A percentile compares a stretch with the other conserved stretches of the same genome.
phyloP scores from a whole-genome alignment of 352 stramenopile species.

The Pilasporangium apinafurcum region DNA sequence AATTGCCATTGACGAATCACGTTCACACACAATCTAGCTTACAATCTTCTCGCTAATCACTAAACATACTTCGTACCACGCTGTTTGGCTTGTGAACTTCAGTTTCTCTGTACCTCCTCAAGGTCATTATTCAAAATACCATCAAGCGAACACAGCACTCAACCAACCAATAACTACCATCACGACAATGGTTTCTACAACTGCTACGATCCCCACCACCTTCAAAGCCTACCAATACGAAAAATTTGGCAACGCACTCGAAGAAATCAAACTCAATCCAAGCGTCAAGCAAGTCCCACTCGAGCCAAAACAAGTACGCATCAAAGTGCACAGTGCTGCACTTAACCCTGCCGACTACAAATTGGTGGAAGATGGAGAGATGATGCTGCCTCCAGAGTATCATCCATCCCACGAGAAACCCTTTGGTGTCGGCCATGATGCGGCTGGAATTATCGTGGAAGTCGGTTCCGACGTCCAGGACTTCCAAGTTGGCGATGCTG shows the following conservation, averaged over 20 bases:
- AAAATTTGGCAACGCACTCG: background rate
- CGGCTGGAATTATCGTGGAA: background rate
- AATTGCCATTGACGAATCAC: too few relatives aligned
- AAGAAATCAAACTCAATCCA: background rate
- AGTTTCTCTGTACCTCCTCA: too few relatives aligned
- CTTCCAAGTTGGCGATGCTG: background rate
- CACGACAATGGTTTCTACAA: too few relatives aligned
- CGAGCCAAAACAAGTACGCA: slow-evolving; percentile 19
- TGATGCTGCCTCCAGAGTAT: slow-evolving; percentile 14
- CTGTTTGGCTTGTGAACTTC: too few relatives aligned
- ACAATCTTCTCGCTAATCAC: too few relatives aligned
- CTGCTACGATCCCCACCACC: background rate
- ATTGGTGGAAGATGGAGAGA: slow-evolving; percentile 21
- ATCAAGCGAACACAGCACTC: too few relatives aligned
- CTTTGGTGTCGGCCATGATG: slow-evolving; percentile 9
- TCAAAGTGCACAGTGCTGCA: slow-evolving; percentile 52
- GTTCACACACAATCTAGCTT: too few relatives aligned
- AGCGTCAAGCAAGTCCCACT: background rate
- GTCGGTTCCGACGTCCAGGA: background rate
- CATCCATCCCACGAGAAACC: slow-evolving; percentile 9
- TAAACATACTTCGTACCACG: too few relatives aligned
- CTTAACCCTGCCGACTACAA: slow-evolving; percentile 70
- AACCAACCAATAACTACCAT: too few relatives aligned
- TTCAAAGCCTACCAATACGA: background rate
- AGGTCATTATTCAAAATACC: too few relatives aligned